phyloP scores from a whole-genome alignment of 768 basidiomycete species.

The Suillus subluteus region DNA sequence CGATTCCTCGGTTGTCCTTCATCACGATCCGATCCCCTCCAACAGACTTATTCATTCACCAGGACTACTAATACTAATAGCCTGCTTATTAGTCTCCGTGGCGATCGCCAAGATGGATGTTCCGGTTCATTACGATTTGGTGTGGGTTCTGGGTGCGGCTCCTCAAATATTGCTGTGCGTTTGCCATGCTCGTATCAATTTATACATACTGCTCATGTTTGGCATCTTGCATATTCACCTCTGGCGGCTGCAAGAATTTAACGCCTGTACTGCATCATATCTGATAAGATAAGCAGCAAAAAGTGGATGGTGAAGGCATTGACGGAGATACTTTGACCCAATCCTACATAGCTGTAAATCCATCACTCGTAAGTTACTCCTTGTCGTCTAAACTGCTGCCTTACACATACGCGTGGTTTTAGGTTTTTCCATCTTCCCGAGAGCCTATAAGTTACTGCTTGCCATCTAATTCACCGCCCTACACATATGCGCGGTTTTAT shows the following conservation, averaged over 20 bases:
- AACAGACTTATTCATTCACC: background rate
- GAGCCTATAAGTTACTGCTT: background rate
- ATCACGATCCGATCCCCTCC: constrained; percentile 2
- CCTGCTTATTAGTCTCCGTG: background rate
- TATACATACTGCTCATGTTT: background rate
- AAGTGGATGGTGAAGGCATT: background rate
- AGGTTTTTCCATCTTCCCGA: background rate
- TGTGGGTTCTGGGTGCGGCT: background rate
- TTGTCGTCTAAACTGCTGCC: background rate
- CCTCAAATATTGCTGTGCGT: background rate
- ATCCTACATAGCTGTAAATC: background rate
- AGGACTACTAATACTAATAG: background rate
- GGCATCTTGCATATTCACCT: background rate
- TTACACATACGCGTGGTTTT: background rate
- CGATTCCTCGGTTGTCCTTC: constrained; percentile 8
- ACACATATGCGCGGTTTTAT: background rate
- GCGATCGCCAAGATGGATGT: constrained; percentile 8
- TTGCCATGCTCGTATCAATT: background rate
- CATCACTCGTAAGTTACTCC: background rate
- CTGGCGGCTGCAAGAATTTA: background rate
- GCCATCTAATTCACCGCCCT: background rate
- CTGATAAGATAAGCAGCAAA: background rate
- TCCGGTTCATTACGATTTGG: constrained; percentile 8
- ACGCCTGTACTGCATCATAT: background rate
- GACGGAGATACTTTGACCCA: background rate